Evolutionary conservation across 257 asterid species (phyloP).

Genomic region (Penstemon barbatus): DNA sequence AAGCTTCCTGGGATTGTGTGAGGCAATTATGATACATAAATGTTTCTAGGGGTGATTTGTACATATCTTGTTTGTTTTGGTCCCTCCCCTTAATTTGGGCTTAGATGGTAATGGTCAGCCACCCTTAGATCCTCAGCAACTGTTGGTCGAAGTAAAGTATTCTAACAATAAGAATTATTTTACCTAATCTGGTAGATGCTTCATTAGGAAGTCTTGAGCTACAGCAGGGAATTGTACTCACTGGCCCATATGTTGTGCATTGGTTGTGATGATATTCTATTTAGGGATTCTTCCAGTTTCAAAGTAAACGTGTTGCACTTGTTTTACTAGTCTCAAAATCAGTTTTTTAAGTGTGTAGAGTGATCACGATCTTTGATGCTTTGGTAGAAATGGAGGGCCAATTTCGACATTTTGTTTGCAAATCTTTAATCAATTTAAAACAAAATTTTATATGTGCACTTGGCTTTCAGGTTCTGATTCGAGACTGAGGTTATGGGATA

Average conservation of each 20-base stretch:
- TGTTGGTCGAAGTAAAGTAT: too few species aligned
- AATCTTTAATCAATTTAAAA: background rate
- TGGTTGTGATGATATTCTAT: slow-evolving; percentile 6
- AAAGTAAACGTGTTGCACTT: background rate
- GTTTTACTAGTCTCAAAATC: slow-evolving; percentile 15
- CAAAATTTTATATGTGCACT: slow-evolving; percentile 1
- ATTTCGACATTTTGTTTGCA: background rate
- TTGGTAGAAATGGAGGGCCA: background rate
- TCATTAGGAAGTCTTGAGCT: too few species aligned
- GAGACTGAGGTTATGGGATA: slow-evolving; percentile 93
- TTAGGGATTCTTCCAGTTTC: slow-evolving; percentile 5
- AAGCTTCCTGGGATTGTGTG: too few species aligned
- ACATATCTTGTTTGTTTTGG: too few species aligned
- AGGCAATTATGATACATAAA: too few species aligned
- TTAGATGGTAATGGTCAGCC: too few species aligned
- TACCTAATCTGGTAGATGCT: too few species aligned
- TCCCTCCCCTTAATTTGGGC: too few species aligned
- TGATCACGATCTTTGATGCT: background rate
- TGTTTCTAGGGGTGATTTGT: too few species aligned
- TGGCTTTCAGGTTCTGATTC: slow-evolving; percentile 89
- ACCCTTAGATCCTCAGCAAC: too few species aligned
- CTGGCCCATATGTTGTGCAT: background rate
- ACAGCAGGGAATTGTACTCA: too few species aligned
- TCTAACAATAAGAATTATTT: too few species aligned
- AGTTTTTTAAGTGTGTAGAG: background rate